Evolutionary conservation across 352 stramenopile genomes (phyloP), one percentile per base, ranked within the genome.

Genomic region (Pythium sp.): DNA sequence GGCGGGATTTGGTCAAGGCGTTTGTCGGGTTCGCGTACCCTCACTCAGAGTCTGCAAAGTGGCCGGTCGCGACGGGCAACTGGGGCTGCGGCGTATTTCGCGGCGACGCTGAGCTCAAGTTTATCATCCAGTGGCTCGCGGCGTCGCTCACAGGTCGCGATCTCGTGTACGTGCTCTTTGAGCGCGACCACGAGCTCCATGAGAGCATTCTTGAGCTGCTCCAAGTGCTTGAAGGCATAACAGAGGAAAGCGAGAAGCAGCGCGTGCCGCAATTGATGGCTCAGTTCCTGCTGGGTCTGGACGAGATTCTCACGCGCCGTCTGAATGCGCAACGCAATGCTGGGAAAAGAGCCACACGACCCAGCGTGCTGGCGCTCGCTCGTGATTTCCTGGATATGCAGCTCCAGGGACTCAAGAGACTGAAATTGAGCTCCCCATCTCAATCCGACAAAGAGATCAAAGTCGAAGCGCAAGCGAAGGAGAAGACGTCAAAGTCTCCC

Each of bases 71-170:
- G 8, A 90, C 82, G 5, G 87, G 87, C 22, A 94, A 95, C 65
- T 95, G 87, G 87, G 87, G 87, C 58, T 94, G 87, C 36, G 87
- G 87, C 2, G 86, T 93, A 11, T 94, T 95, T 65, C 63, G 69
- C 20, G 87, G 87, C 4, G 80, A 93, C 57, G 72, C 81, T 3
- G 83, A 93, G 65, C 72, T 94, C 9, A 95, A 94, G 68, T 89
- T 93, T 71, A 22, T 94, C 20, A 81, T 95, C 62, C 86, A 95
- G 65, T 94, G 87, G 87, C 65, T 95, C 3, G 86, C 87, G 6
- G 86, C 86, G 12, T 90, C 86, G 4, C 68, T 91, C 6, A 58
- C 71, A 32, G 61, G 69, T 9, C 77, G 83, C 2, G 67, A 81
- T 2, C 58, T 94, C 36, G 73, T 87, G 26, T 92, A 92, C 43